Conservation (phyloP, 768 basidiomycete genomes). For the Tylopilus subfusipes region DNA sequence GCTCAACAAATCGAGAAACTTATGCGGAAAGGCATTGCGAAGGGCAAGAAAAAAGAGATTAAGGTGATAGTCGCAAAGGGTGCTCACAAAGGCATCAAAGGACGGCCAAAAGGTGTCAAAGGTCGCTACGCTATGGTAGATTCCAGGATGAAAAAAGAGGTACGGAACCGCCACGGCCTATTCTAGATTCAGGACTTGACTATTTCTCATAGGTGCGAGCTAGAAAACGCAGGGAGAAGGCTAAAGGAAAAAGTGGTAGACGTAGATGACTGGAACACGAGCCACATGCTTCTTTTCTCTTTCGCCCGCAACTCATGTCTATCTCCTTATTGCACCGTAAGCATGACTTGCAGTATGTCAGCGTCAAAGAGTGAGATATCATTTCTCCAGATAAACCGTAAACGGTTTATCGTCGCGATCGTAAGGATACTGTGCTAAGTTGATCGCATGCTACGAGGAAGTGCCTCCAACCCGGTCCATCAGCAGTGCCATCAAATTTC, state of each 20-base stretch:
- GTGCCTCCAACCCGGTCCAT: slow-evolving; percentile 42
- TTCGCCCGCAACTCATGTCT: neutral
- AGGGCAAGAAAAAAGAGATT: slow-evolving; percentile 69
- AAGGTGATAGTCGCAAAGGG: slow-evolving; percentile 94
- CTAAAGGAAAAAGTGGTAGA: slow-evolving; percentile 50
- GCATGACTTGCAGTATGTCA: slow-evolving; percentile 1
- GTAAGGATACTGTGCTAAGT: slow-evolving; percentile 34
- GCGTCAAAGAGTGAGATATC: neutral
- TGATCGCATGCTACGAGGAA: slow-evolving; percentile 44
- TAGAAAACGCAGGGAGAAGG: slow-evolving; percentile 75
- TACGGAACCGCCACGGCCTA: slow-evolving; percentile 18
- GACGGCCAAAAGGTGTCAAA: slow-evolving; percentile 93
- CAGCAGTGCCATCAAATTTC: slow-evolving; percentile 36
- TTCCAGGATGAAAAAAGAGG: slow-evolving; percentile 91
- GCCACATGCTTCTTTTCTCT: neutral
- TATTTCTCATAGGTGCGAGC: slow-evolving; percentile 61
- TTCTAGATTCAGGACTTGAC: slow-evolving; percentile 2
- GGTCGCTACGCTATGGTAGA: slow-evolving; percentile 95
- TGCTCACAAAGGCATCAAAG: slow-evolving; percentile 82
- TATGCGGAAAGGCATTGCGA: slow-evolving; percentile 75
- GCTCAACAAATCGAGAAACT: slow-evolving; percentile 90
- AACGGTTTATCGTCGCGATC: slow-evolving; percentile 23
- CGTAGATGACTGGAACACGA: slow-evolving; percentile 29
- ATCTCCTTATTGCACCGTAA: neutral
- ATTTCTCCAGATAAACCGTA: slow-evolving; percentile 6